Conservation (phyloP, 2,329 filamentous ascomycete genomes). For the Curvularia verruculosa region DNA sequence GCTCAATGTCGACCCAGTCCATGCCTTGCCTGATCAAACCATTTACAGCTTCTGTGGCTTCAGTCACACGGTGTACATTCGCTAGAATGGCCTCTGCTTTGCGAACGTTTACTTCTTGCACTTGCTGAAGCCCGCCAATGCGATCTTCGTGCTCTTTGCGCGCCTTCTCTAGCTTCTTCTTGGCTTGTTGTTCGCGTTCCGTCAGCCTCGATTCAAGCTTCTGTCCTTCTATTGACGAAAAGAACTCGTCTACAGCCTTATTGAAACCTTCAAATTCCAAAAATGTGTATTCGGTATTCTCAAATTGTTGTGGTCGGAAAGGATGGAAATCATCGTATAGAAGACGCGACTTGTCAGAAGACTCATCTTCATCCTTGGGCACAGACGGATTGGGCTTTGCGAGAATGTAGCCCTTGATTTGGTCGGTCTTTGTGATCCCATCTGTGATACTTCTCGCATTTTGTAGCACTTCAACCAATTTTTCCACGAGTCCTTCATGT, state of each 20-base stretch:
- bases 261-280: constrained; percentile 86
- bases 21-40: constrained; percentile 90
- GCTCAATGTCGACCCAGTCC: constrained; percentile 94
- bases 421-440: constrained; percentile 68
- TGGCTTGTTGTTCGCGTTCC: constrained; percentile 81
- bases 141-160: constrained; percentile 82
- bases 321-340: constrained; percentile 96
- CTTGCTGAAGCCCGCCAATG: constrained; percentile 80
- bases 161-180: constrained; percentile 84
- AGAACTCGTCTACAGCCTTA: constrained; percentile 93
- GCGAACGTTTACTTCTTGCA: constrained; percentile 80
- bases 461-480: constrained; percentile 70
- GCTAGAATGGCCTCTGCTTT: constrained; percentile 91
- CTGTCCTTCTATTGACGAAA: constrained; percentile 93
- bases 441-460: constrained; percentile 73
- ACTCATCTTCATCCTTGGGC: constrained; percentile 47
- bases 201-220: constrained; percentile 82
- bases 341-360: constrained; percentile 55
- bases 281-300: constrained; percentile 69
- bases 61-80: constrained; percentile 88
- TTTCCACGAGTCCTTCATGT: constrained; percentile 67
- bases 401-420: constrained; percentile 84
- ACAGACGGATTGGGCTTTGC: constrained; percentile 62
- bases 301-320: constrained; percentile 82
- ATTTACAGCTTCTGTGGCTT: constrained; percentile 91